A percentile compares a stretch with the other conserved stretches of the same genome.
These are phyloP conservation scores for Curvularia hawaiiensis DNA, from an alignment of 2,329 filamentous ascomycete species.

Conservation along the genomic window DNA sequence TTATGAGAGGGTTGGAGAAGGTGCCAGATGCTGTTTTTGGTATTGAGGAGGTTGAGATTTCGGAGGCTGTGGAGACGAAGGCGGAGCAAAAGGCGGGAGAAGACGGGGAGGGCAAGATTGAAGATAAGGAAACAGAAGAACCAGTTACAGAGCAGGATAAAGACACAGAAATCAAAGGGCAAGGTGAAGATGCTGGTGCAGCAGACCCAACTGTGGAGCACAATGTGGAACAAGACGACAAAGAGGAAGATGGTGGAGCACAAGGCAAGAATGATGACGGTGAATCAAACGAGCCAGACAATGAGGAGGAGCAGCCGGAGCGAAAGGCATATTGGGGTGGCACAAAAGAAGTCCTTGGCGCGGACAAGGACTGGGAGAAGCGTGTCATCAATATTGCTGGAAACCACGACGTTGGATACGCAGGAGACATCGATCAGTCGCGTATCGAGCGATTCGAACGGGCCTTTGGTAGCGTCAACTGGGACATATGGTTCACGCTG, in stretches of 20 bases:
- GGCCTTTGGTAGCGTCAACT: slow-evolving; percentile 86
- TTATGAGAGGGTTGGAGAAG: slow-evolving; percentile 71
- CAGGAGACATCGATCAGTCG: slow-evolving; percentile 81
- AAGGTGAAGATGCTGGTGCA: slow-evolving; percentile 26
- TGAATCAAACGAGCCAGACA: slow-evolving; percentile 23
- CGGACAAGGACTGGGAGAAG: slow-evolving; percentile 67
- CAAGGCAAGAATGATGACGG: neutral
- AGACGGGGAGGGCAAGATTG: neutral
- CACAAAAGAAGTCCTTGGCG: slow-evolving; percentile 48
- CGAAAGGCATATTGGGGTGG: slow-evolving; percentile 29
- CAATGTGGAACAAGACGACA: neutral
- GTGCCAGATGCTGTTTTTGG: slow-evolving; percentile 55
- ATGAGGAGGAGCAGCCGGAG: slow-evolving; percentile 15
- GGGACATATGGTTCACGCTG: slow-evolving; percentile 74
- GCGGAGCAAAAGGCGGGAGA: neutral
- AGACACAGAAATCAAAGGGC: neutral
- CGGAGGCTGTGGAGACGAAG: neutral
- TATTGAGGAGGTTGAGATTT: slow-evolving; percentile 1
- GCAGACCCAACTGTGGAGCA: neutral
- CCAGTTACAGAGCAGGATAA: no score
- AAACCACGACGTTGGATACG: slow-evolving; percentile 97
- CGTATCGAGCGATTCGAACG: slow-evolving; percentile 81
- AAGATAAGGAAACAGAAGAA: no score
- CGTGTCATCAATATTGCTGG: slow-evolving; percentile 88
- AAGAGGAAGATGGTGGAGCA: neutral